Evolutionary conservation across 2,329 filamentous ascomycete species (phyloP).

Genomic region (Volutella citrinella): DNA sequence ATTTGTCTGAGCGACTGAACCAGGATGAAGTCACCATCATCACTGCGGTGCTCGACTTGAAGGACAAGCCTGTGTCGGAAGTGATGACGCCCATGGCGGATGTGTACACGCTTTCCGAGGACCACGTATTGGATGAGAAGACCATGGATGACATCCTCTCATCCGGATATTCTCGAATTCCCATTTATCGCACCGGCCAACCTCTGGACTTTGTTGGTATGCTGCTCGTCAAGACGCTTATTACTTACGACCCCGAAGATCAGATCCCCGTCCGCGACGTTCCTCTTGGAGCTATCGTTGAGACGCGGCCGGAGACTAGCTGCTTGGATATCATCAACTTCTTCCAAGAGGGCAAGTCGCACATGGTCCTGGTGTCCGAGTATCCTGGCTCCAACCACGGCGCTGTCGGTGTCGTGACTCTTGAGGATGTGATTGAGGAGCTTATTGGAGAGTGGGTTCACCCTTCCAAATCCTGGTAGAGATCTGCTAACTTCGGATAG

Average conservation of each 20-base stretch:
- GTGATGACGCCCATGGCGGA: conserved; percentile 99
- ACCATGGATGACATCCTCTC: conserved; percentile 94
- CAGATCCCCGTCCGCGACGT: conserved; percentile 84
- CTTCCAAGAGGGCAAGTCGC: conserved; percentile 98
- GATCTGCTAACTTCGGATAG: too few relatives aligned
- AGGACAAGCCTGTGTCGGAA: conserved; percentile 88
- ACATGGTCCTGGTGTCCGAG: conserved; percentile 96
- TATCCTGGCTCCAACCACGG: conserved; percentile 86
- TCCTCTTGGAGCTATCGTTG: conserved; percentile 86
- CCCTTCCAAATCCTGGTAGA: too few relatives aligned
- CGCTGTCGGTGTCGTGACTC: conserved; percentile 86
- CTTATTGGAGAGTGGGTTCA: conserved; percentile 91
- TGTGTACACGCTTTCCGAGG: conserved; percentile 94
- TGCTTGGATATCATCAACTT: conserved; percentile 99
- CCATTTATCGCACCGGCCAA: conserved; percentile 85
- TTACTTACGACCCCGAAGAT: conserved; percentile 97
- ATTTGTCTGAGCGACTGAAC: conserved; percentile 84
- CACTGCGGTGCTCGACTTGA: conserved; percentile 91
- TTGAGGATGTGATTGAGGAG: conserved; percentile 98
- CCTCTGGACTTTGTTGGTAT: conserved; percentile 90
- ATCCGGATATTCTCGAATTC: conserved; percentile 92
- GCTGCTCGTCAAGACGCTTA: conserved; percentile 97
- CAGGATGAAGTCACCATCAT: conserved; percentile 99
- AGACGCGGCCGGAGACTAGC: conserved; percentile 92
- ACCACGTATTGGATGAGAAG: conserved; percentile 85